These are phyloP conservation scores for Taxawa tesnikishii DNA, from an alignment of 2,329 filamentous ascomycete genomes.

Conservation along the genomic window DNA sequence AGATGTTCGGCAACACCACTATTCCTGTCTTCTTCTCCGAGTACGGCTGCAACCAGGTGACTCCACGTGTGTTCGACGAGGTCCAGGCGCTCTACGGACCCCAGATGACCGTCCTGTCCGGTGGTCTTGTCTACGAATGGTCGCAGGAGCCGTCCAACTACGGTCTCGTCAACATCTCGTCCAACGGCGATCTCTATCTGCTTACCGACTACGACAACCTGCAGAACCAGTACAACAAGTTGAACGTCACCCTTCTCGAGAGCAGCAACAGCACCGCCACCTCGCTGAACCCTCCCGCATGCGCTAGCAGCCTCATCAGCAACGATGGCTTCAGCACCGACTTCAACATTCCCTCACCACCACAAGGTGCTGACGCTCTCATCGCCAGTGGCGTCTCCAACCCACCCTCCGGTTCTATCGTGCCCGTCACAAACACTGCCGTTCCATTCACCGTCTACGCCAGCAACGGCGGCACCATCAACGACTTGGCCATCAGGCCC, in stretches of 20 bases:
- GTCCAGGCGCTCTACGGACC: conserved; percentile 58
- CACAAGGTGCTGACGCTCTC: conserved; percentile 55
- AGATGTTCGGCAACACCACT: conserved; percentile 51
- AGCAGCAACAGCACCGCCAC: conserved; percentile 46
- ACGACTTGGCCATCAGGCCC: conserved; percentile 47
- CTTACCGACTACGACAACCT: conserved; percentile 51
- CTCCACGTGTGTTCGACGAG: conserved; percentile 66
- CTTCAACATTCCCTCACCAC: conserved; percentile 63
- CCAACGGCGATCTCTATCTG: conserved; percentile 29
- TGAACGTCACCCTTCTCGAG: conserved; percentile 60
- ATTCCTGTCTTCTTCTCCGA: conserved; percentile 76
- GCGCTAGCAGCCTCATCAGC: conserved; percentile 54
- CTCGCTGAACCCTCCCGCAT: conserved; percentile 47
- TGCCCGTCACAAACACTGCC: conserved; percentile 43
- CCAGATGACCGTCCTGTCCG: conserved; percentile 61
- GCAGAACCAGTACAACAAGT: conserved; percentile 58
- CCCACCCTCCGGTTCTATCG: conserved; percentile 44
- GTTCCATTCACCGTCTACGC: conserved; percentile 47
- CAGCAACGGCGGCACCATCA: conserved; percentile 44
- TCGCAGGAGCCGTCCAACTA: conserved; percentile 55
- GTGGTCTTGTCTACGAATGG: conserved; percentile 73
- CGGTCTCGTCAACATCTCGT: conserved; percentile 33
- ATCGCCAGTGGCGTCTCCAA: conserved; percentile 64
- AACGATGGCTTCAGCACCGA: conserved; percentile 58
- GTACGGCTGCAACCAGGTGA: conserved; percentile 62